These are phyloP conservation scores for Rostrohypoxylon terebratum DNA, from an alignment of 495 filamentous ascomycete genomes.

Conservation along the genomic window DNA sequence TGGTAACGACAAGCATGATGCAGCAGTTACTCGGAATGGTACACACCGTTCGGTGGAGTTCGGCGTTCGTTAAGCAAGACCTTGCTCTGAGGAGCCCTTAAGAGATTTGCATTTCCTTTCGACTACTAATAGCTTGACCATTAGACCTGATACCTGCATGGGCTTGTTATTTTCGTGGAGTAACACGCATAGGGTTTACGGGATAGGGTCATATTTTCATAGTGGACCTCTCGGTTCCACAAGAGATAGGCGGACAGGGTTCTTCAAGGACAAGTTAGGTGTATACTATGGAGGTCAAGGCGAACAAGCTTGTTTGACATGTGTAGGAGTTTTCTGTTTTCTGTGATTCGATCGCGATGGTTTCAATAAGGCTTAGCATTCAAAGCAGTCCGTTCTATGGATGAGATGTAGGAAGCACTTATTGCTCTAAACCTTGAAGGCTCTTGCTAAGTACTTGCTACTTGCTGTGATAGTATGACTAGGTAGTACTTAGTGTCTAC, in stretches of 20 bases:
- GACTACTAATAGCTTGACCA: constrained; percentile 1
- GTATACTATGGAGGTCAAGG: constrained; percentile 31
- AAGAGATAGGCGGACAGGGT: constrained; percentile 7
- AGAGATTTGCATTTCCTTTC: constrained; percentile 6
- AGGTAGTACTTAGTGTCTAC: no score
- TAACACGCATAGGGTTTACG: constrained; percentile 11
- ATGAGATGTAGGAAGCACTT: neutral
- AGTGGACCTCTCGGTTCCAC: constrained; percentile 1
- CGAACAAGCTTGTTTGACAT: neutral
- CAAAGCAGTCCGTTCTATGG: neutral
- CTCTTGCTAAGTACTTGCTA: neutral
- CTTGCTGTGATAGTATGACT: neutral
- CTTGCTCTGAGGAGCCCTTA: neutral
- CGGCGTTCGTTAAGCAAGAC: constrained; percentile 31
- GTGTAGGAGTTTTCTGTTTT: neutral
- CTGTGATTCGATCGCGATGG: constrained; percentile 11
- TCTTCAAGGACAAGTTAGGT: constrained; percentile 19
- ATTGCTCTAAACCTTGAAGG: neutral
- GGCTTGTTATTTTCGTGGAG: constrained; percentile 30
- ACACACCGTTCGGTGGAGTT: constrained; percentile 31
- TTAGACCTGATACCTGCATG: constrained; percentile 40
- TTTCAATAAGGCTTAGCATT: neutral
- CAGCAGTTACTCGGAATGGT: constrained; percentile 1
- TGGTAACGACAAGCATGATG: constrained; percentile 30
- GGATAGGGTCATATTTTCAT: constrained; percentile 11